Conservation (phyloP, 108 stramenopile species). For the Skeletonema menzelii region DNA sequence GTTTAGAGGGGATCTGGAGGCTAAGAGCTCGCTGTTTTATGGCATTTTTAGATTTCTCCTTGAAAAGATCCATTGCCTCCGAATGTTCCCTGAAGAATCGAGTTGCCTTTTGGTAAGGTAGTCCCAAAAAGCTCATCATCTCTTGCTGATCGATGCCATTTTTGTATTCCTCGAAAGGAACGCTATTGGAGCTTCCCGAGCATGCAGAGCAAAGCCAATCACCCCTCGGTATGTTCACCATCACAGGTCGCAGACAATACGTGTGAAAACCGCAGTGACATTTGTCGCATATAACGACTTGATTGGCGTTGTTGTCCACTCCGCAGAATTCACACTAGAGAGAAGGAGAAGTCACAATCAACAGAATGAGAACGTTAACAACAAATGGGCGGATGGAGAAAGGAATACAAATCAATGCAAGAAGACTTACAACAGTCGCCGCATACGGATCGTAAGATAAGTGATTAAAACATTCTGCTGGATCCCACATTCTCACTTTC, state of each 20-base stretch:
- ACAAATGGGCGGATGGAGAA: background rate
- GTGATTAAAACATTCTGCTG: slow-evolving; percentile 20
- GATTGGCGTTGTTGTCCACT: slow-evolving; percentile 41
- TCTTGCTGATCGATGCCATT: slow-evolving; percentile 5
- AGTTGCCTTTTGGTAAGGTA: slow-evolving; percentile 25
- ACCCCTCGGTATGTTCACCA: slow-evolving; percentile 49
- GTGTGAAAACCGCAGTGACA: slow-evolving; percentile 53
- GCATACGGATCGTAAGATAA: slow-evolving; percentile 36
- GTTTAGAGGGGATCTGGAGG: slow-evolving; percentile 9
- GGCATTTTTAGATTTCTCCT: slow-evolving; percentile 18
- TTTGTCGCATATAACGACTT: slow-evolving; percentile 52
- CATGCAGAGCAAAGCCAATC: slow-evolving; percentile 45
- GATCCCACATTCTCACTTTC: slow-evolving; percentile 33
- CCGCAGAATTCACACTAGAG: slow-evolving; percentile 29
- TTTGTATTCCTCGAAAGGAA: slow-evolving; percentile 25
- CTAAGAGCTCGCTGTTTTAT: slow-evolving; percentile 20
- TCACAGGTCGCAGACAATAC: slow-evolving; percentile 52
- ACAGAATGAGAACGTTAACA: background rate
- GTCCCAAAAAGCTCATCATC: slow-evolving; percentile 24
- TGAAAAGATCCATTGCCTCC: slow-evolving; percentile 25
- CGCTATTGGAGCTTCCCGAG: slow-evolving; percentile 9
- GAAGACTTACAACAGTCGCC: slow-evolving; percentile 6
- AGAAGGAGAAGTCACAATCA: background rate
- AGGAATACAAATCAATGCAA: background rate
- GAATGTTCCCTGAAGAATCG: slow-evolving; percentile 32